These are phyloP conservation scores for Phytomonas francai DNA, from an alignment of 208 protist species.

Conservation along the genomic window DNA sequence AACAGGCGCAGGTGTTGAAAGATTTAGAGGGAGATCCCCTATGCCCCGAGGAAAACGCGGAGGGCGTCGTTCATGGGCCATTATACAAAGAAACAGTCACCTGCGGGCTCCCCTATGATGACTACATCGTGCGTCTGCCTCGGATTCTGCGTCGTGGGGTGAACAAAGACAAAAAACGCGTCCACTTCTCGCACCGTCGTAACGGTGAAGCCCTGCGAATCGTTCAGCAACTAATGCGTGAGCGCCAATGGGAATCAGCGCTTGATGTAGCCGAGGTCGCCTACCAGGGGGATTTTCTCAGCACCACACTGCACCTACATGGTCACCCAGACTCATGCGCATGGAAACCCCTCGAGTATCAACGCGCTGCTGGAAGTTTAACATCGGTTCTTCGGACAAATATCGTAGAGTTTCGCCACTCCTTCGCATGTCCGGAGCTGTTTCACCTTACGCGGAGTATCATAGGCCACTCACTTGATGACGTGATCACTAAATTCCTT, in stretches of 20 bases:
- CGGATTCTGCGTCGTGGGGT: conserved; percentile 52
- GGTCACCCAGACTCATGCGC: conserved; percentile 19
- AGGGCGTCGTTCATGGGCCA: background rate
- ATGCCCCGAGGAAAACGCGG: background rate
- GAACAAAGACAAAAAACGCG: conserved; percentile 70
- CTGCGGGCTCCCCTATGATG: conserved; percentile 17
- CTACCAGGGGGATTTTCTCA: conserved; percentile 74
- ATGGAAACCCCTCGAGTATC: conserved; percentile 22
- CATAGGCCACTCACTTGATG: conserved; percentile 12
- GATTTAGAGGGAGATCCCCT: conserved; percentile 1
- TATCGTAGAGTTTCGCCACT: conserved; percentile 51
- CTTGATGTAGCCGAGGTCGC: conserved; percentile 35
- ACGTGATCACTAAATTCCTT: conserved; percentile 9
- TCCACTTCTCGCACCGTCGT: conserved; percentile 61
- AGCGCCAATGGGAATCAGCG: conserved; percentile 15
- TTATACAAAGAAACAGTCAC: conserved; percentile 13
- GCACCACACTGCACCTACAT: conserved; percentile 37
- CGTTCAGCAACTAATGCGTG: conserved; percentile 31
- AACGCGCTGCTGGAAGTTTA: conserved; percentile 21
- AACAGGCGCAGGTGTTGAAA: background rate
- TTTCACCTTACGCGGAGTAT: conserved; percentile 43
- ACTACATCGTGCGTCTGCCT: conserved; percentile 42
- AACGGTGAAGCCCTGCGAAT: conserved; percentile 45
- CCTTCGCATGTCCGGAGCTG: conserved; percentile 21
- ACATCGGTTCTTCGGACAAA: conserved; percentile 36